A percentile compares a stretch with the other conserved stretches of the same genome.
Conservation (phyloP, 345 rosid genomes). For the Ceriops zippeliana region DNA sequence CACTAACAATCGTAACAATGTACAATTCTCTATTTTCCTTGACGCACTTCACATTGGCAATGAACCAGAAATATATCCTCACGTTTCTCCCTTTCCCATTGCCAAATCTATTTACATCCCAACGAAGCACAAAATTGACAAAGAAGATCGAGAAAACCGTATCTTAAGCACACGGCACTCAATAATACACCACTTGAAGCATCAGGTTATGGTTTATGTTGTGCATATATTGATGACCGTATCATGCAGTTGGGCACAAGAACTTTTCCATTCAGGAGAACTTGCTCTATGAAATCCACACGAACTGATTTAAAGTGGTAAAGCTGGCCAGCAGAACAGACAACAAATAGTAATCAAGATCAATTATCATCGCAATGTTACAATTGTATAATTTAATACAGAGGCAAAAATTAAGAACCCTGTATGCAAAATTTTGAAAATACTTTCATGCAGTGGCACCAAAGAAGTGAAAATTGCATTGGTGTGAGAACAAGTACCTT, state of each 20-base stretch:
- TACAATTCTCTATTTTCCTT: not conserved
- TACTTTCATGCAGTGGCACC: not conserved
- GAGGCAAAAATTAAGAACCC: no score
- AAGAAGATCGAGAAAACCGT: slow-evolving; percentile 5
- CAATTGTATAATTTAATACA: no score
- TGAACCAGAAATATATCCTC: not conserved
- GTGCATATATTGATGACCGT: slow-evolving; percentile 53
- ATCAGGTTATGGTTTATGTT: slow-evolving; percentile 49
- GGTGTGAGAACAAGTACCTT: slow-evolving; percentile 39
- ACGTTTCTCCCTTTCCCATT: not conserved
- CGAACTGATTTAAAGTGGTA: slow-evolving; percentile 57
- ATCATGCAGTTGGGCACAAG: slow-evolving; percentile 33
- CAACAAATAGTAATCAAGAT: not conserved
- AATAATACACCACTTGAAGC: slow-evolving; percentile 3
- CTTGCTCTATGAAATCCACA: slow-evolving; percentile 61
- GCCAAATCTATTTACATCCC: slow-evolving; percentile 27
- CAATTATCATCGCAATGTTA: not conserved
- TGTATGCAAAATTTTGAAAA: no score
- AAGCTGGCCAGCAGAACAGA: slow-evolving; percentile 29
- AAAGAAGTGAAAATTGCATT: not conserved
- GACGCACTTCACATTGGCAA: not conserved
- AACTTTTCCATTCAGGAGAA: slow-evolving; percentile 55
- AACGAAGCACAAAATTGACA: slow-evolving; percentile 5
- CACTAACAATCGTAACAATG: not conserved
- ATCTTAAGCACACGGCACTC: slow-evolving; percentile 10